Conservation (phyloP, 768 basidiomycete species). For the Pholiota molesta region DNA sequence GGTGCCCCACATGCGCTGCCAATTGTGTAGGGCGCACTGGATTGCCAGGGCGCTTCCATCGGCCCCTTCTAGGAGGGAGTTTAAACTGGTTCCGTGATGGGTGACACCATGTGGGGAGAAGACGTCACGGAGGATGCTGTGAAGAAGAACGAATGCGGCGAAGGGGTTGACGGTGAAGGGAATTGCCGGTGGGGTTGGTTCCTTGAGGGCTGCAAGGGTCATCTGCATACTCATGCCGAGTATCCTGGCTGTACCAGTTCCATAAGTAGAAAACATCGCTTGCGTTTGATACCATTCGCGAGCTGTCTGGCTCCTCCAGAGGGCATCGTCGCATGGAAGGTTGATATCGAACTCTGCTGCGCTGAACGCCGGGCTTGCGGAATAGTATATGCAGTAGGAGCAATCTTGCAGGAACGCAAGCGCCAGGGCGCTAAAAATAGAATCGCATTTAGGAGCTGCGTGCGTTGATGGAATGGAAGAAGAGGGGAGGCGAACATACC, state of each 20-base stretch:
- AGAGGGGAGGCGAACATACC: slow-evolving; percentile 38
- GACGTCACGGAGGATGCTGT: slow-evolving; percentile 47
- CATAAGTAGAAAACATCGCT: slow-evolving; percentile 43
- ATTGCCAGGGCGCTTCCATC: slow-evolving; percentile 23
- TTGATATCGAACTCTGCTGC: slow-evolving; percentile 50
- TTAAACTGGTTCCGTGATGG: slow-evolving; percentile 14
- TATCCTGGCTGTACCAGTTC: slow-evolving; percentile 35
- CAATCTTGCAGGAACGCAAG: slow-evolving; percentile 62
- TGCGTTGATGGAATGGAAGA: slow-evolving; percentile 10
- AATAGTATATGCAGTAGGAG: slow-evolving; percentile 57
- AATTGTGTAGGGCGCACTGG: slow-evolving; percentile 59
- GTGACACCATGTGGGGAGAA: slow-evolving; percentile 24
- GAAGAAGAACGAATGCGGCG: slow-evolving; percentile 47
- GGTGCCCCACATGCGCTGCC: slow-evolving; percentile 58
- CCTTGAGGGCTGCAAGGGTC: slow-evolving; percentile 37
- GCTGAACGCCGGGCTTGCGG: slow-evolving; percentile 47
- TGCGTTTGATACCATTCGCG: slow-evolving; percentile 52
- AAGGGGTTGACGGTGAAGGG: slow-evolving; percentile 41
- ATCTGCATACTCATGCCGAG: slow-evolving; percentile 41
- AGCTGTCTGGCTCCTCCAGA: slow-evolving; percentile 53
- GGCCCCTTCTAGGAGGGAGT: not conserved
- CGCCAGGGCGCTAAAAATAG: slow-evolving; percentile 40
- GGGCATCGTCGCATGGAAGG: slow-evolving; percentile 58
- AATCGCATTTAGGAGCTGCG: slow-evolving; percentile 15
- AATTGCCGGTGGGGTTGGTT: slow-evolving; percentile 30